Evolutionary conservation across 345 rosid genomes (phyloP), one percentile per base, ranked within the genome.

Genomic region (Eutrema japonicum): DNA sequence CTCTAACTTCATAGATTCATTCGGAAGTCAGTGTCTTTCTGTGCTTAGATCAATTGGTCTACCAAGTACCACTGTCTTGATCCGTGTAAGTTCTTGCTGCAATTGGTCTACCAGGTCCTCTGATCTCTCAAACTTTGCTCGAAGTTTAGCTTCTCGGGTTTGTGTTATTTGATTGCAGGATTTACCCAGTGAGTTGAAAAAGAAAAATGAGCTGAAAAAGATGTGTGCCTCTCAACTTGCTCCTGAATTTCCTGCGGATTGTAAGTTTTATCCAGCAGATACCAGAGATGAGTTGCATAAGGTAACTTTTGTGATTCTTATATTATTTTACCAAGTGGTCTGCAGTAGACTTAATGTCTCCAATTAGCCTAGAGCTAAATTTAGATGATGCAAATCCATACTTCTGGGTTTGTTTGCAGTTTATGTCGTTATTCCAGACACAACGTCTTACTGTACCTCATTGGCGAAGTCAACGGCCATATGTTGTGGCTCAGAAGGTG

Each of bases 251-350:
- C 96, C 96, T 12, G 89, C 87, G 79, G 97, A 94, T 69, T 89
- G 97, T 63, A 89, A 84, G 80, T 91, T 89, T 80, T 88, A 76
- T 82, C 82, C 90, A 18, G 97, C 92, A 50, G 97, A 94, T 83
- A 89, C 95, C 12, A 88, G 79, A 83, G 96, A 91, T 57, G 98
- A 94, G 57, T 78, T 94, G 87, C 96, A 87, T 71, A 91, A 94
- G 97, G 98, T 94, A 70, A 78, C 45, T 66, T 46, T 48, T 40
- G 8, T 63, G 36, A 36, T 18, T 64, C 30, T 59, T 12, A 4
- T 50, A 30, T 56, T 42, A 12, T 36, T 33, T 68, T 12, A n/a
- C 42, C 48, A 33, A 27, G 60, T 46, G 4, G 7, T 12, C 22
- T 78, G 32, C 33, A 30, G 8, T 43, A 29, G 62, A 13, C 26